Conservation (phyloP, 208 protist genomes). For the Blechomonas ayalai region DNA sequence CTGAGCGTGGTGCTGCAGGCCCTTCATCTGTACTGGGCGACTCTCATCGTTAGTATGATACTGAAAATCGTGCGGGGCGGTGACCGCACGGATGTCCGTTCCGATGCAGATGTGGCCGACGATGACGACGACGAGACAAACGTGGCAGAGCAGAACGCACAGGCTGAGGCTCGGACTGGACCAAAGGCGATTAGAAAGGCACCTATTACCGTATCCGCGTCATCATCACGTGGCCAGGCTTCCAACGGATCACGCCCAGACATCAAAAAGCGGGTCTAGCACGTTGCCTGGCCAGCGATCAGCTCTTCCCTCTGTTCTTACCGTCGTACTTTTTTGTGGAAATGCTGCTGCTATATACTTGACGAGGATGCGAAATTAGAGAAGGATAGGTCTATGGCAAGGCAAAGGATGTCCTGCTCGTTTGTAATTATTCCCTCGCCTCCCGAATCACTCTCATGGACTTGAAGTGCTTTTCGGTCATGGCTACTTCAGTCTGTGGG, state of each 20-base stretch:
- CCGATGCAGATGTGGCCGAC: slow-evolving; percentile 24
- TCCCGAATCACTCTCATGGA: neutral
- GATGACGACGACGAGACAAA: slow-evolving; percentile 16
- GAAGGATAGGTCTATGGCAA: neutral
- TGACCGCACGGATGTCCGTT: slow-evolving; percentile 48
- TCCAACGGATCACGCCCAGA: neutral
- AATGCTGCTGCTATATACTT: neutral
- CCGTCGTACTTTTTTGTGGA: neutral
- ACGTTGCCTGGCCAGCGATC: no score
- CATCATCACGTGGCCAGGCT: neutral
- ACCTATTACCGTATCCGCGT: neutral
- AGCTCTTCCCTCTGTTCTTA: neutral
- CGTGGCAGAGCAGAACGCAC: no score
- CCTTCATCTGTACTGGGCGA: slow-evolving; percentile 62
- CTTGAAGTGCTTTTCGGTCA: neutral
- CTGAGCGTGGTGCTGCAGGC: slow-evolving; percentile 52
- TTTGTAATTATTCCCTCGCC: no score
- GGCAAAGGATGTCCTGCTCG: no score
- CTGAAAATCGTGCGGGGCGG: slow-evolving; percentile 13
- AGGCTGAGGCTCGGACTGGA: neutral
- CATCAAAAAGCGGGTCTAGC: neutral
- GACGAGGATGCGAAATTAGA: neutral
- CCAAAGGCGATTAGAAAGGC: neutral
- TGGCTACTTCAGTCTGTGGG: neutral
- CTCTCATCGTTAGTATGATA: slow-evolving; percentile 41